Evolutionary conservation across 805 yeast genomes (phyloP), one percentile per base, ranked within the genome.

Genomic region (Nakazawaea populi): DNA sequence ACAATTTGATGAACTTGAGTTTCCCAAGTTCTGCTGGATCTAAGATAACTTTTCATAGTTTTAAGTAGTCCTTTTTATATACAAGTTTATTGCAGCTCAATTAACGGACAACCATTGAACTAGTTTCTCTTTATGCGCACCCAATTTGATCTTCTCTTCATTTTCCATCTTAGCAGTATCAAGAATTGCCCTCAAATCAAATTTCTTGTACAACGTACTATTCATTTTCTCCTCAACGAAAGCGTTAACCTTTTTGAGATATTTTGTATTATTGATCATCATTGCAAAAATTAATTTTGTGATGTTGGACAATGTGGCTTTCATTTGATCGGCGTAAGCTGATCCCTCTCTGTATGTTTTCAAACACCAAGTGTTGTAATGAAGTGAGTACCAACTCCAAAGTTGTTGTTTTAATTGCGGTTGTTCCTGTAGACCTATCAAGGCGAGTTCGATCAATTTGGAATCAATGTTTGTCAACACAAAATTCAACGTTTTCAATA

Each of bases 301-400:
- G 34, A 79, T 66, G 54, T 75, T 72, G 18, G 66, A 62, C 50
- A 75, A 63, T 0, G 83, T 73, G 31, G 68, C 64, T 10, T 68
- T 70, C 58, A 83, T 65, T 52, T 74, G 76, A 36, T 69, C 73
- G n/a, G 75, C 61, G 60, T 72, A 67, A 29, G 72, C 71, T 4
- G 77, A 70, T 1, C 79, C 79, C 40, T 67, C 68, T 52, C 77
- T 68, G 31, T 72, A 59, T 9, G 82, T 68, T 51, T 72, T 76
- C n/a, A 65, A 58, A 11, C 70, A 71, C 81, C 87, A 82, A 34
- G 64, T 64, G 44, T 76, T 77, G 59, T 73, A 82, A 57, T 82
- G 72, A 48, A 74, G 59, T 42, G 57, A 66, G 63, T 74, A 83
- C 89, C 89, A 85, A 4, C 71, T 65, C 80, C 83, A 82, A 8